A percentile compares a stretch with the other conserved stretches of the same genome.
These are phyloP conservation scores for Elaeis oleifera DNA, from an alignment of 202 grass and related monocot species.

Conservation along the genomic window DNA sequence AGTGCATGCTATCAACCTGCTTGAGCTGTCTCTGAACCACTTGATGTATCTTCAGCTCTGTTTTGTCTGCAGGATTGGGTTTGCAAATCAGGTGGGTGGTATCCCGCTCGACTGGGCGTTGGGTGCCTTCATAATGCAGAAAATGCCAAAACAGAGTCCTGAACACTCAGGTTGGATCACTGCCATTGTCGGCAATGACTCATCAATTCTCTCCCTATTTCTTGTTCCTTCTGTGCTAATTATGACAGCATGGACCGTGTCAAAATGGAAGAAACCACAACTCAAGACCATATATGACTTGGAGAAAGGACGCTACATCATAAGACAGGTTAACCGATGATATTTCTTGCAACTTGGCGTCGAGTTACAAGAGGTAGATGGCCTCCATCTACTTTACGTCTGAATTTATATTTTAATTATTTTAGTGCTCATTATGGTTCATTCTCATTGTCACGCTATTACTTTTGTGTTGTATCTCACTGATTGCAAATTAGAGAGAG, in stretches of 20 bases:
- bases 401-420: too few relatives aligned
- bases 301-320: slow-evolving; percentile 69
- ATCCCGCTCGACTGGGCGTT: slow-evolving; percentile 78
- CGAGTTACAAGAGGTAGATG: too few relatives aligned
- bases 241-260: slow-evolving; percentile 49
- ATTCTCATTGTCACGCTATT: too few relatives aligned
- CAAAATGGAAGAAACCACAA: slow-evolving; percentile 47
- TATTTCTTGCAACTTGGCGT: background rate
- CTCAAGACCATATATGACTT: slow-evolving; percentile 60
- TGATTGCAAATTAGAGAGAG: too few relatives aligned
- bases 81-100: slow-evolving; percentile 54
- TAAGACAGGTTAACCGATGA: slow-evolving; percentile 51
- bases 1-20: background rate
- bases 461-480: too few relatives aligned
- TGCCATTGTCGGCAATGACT: slow-evolving; percentile 29
- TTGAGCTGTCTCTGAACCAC: slow-evolving; percentile 10
- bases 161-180: slow-evolving; percentile 14
- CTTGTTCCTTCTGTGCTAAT: slow-evolving; percentile 41
- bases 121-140: slow-evolving; percentile 65
- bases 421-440: too few relatives aligned
- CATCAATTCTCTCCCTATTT: slow-evolving; percentile 32
- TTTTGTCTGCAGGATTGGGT: slow-evolving; percentile 45
- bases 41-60: too few relatives aligned
- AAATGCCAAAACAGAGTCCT: slow-evolving; percentile 18
- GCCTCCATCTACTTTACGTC: too few relatives aligned